Conservation (phyloP, 352 stramenopile species). For the Aphanomyces euteiches region DNA sequence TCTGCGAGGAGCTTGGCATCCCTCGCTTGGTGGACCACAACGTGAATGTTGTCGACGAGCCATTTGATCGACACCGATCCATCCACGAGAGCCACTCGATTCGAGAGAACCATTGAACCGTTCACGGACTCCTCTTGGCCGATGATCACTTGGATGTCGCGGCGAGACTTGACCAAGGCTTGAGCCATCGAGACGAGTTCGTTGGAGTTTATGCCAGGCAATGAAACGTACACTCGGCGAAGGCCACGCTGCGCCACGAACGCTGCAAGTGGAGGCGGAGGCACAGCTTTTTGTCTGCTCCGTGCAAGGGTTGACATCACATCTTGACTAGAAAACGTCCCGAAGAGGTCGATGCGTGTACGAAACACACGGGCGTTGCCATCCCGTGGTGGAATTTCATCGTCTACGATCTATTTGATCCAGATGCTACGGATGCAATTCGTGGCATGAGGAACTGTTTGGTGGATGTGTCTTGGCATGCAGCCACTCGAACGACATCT, state of each 20-base stretch:
- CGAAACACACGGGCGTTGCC: too few relatives aligned
- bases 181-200: neutral
- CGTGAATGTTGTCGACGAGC: conserved; percentile 2
- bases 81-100: conserved; percentile 9
- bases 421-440: too few relatives aligned
- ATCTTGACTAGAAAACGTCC: too few relatives aligned
- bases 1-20: neutral
- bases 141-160: neutral
- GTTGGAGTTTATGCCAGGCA: conserved; percentile 14
- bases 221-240: neutral
- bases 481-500: too few relatives aligned
- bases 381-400: too few relatives aligned
- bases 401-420: too few relatives aligned
- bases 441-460: too few relatives aligned
- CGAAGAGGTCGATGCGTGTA: too few relatives aligned
- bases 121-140: neutral
- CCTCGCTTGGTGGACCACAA: conserved; percentile 9
- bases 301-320: too few relatives aligned
- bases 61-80: neutral
- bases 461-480: too few relatives aligned
- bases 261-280: neutral
- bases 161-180: neutral
- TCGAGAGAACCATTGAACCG: neutral
- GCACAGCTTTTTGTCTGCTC: too few relatives aligned
- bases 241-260: neutral